phyloP scores from a whole-genome alignment of 2,329 filamentous ascomycete species.

The Elsinoe australis region DNA sequence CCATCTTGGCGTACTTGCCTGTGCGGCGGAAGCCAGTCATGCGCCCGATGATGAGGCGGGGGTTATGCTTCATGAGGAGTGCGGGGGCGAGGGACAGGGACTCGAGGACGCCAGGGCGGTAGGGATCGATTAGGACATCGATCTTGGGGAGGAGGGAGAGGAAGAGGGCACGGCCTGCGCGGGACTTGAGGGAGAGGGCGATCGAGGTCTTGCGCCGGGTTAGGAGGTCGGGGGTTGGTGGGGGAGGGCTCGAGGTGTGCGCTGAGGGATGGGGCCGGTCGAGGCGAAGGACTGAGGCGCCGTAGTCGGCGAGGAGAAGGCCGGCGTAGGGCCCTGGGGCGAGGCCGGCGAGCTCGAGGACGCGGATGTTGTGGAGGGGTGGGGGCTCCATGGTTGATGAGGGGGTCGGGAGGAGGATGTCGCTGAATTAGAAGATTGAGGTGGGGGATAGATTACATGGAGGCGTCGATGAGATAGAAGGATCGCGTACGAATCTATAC shows the following conservation, averaged over 20 bases:
- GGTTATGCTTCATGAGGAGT: conserved; percentile 60
- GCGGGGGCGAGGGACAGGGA: conserved; percentile 68
- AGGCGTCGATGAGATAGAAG: no score
- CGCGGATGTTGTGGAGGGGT: conserved; percentile 52
- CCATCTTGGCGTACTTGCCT: conserved; percentile 79
- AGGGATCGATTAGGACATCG: conserved; percentile 88
- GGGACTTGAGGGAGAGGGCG: conserved; percentile 66
- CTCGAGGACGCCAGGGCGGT: conserved; percentile 84
- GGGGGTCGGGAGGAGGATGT: neutral
- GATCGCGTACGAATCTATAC: no score
- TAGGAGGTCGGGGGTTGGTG: conserved; percentile 59
- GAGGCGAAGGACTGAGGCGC: conserved; percentile 78
- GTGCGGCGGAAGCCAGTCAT: conserved; percentile 87
- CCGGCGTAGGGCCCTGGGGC: conserved; percentile 72
- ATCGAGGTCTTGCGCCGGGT: conserved; percentile 76
- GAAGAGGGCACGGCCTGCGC: conserved; percentile 56
- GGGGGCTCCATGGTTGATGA: conserved; percentile 27
- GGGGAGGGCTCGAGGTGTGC: conserved; percentile 29
- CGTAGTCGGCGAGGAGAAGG: conserved; percentile 80
- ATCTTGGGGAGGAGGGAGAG: conserved; percentile 54
- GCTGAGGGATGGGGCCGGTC: conserved; percentile 53
- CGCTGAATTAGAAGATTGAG: no score
- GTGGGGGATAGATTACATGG: no score
- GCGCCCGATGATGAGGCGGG: conserved; percentile 68
- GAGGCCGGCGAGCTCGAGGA: conserved; percentile 59